Percentiles rank a stretch among this genome's conserved stretches.
Evolutionary conservation across 768 basidiomycete genomes (phyloP).

Genomic region (Sistotremastrum niveocremeum): DNA sequence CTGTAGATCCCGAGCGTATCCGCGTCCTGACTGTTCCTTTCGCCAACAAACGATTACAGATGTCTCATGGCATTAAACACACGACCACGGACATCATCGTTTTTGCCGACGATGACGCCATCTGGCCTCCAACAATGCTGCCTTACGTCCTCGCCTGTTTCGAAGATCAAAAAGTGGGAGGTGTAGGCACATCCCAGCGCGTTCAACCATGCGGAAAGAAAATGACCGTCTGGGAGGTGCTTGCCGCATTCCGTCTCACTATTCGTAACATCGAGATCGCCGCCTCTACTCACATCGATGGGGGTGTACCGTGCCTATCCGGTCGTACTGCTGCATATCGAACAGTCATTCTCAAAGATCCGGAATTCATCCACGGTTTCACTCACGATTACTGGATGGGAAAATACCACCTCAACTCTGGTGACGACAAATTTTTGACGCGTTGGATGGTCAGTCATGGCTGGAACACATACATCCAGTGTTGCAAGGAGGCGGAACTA

Average conservation of each 20-base stretch:
- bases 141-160: constrained; percentile 84
- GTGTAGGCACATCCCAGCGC: constrained; percentile 83
- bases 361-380: constrained; percentile 84
- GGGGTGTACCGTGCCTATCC: constrained; percentile 82
- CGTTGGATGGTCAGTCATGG: constrained; percentile 95
- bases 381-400: constrained; percentile 90
- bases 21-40: constrained; percentile 84
- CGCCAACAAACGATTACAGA: constrained; percentile 89
- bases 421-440: constrained; percentile 90
- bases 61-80: constrained; percentile 86
- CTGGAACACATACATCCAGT: constrained; percentile 90
- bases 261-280: constrained; percentile 92
- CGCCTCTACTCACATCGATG: constrained; percentile 83
- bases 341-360: constrained; percentile 89
- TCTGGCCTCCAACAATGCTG: constrained; percentile 88
- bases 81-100: constrained; percentile 88
- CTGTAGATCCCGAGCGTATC: constrained; percentile 73
- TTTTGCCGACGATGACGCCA: constrained; percentile 91
- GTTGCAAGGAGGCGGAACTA: constrained; percentile 73
- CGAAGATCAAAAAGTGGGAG: constrained; percentile 88
- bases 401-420: constrained; percentile 90
- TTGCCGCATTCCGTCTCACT: constrained; percentile 83
- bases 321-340: constrained; percentile 90
- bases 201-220: constrained; percentile 64
- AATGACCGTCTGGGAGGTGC: constrained; percentile 93